Evolutionary conservation across 2,329 filamentous ascomycete species (phyloP).

Genomic region (Macrophomina pseudophaseolina): DNA sequence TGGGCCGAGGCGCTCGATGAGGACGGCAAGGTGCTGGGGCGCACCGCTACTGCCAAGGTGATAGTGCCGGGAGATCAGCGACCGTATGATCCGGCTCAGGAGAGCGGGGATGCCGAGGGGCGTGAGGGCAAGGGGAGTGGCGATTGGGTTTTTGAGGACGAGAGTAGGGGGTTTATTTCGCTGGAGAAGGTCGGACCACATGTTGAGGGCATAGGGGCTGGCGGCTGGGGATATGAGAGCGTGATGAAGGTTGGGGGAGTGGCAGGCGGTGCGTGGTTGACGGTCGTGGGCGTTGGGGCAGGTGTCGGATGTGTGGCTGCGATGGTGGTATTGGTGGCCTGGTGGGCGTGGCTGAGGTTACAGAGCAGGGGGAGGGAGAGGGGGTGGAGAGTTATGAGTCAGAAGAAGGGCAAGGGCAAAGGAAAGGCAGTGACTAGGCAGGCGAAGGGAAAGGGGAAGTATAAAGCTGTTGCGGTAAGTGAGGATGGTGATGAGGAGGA

Average conservation of each 20-base stretch:
- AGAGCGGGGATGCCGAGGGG: background rate
- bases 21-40: conserved; percentile 12
- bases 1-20: conserved; percentile 18
- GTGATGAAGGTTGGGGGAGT: background rate
- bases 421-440: background rate
- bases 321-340: background rate
- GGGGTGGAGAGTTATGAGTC: background rate
- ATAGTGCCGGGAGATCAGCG: background rate
- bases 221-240: background rate
- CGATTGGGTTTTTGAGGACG: background rate
- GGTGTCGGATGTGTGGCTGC: background rate
- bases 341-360: background rate
- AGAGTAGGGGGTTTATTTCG: background rate
- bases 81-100: background rate
- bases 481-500: conserved; percentile 6
- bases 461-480: background rate
- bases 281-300: background rate
- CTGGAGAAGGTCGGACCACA: background rate
- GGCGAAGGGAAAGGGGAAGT: conserved; percentile 12
- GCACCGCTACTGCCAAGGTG: background rate
- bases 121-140: background rate
- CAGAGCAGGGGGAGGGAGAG: background rate
- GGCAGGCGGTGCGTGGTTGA: background rate
- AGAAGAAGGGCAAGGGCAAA: background rate
- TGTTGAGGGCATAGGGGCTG: background rate